Evolutionary conservation across 2,329 filamentous ascomycete species (phyloP), one percentile per base, ranked within the genome.

Genomic region (Stachybotrys echinatus): DNA sequence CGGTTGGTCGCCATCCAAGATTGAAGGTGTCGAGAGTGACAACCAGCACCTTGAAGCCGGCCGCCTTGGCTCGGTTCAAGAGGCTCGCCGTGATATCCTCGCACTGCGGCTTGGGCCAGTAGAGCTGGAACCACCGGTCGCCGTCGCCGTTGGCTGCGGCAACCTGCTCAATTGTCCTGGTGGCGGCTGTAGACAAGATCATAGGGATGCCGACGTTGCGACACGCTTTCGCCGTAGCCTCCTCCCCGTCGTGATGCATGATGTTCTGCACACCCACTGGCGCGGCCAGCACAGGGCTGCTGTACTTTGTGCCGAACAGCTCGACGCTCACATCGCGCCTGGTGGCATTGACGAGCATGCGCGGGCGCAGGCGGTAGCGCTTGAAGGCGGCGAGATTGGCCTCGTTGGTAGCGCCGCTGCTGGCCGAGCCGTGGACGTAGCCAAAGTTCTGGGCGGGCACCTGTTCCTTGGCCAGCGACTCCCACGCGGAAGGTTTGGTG

Each of bases 11-110:
- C 85, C 86, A 91, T 1, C 77, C 79, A 34, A 90, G 72, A 12
- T 76, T 76, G 66, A 81, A 88, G 0, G 85, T 89, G 64, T 91
- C 87, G 0, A 89, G 72, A 0, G 88, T 91, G 1, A 91, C 83
- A 6, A 90, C 79, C 0, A 90, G 72, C 1, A 83, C 84, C 31
- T 74, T 75, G 66, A 76, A 90, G 1, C 85, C 86, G 27, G 72
- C 76, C 0, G 67, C 71, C 59, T 81, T 81, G 1, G 85, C 87
- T 0, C 85, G 75, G 2, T 66, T 61, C 5, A 90, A 72, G 17
- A 90, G 68, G 2, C 80, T 86, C 0, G 76, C 69, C 0, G 86
- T 89, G 49, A 89, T 71, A 3, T 84, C 79, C 48, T 89, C 77
- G 49, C 81, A 77, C 19, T 74, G 54, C 0, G 27, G 42, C 21